Conservation (phyloP, 2,329 filamentous ascomycete genomes). For the Verticillium tricorpus region DNA sequence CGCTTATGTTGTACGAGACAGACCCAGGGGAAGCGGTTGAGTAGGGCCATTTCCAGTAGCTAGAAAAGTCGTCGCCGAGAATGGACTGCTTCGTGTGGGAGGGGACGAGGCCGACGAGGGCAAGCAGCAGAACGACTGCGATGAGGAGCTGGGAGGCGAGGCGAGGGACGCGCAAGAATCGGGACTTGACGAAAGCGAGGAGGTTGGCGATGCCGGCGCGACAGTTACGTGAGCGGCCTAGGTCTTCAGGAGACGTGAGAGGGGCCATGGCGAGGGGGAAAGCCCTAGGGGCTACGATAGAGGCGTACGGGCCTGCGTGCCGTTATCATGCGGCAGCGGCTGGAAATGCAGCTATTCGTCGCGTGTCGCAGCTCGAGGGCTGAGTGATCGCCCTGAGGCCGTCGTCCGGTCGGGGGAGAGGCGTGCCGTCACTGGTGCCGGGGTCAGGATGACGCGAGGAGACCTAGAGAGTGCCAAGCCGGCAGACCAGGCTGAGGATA, state of each 20-base stretch:
- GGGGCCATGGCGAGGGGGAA: background rate
- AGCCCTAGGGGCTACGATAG: background rate
- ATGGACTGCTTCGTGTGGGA: conserved; percentile 9
- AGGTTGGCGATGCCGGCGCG: conserved; percentile 19
- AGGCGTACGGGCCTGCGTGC: background rate
- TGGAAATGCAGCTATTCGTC: background rate
- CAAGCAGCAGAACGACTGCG: conserved; percentile 19
- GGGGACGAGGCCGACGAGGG: conserved; percentile 21
- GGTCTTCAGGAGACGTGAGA: background rate
- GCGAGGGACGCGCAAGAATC: conserved; percentile 30
- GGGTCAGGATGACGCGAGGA: too few relatives aligned
- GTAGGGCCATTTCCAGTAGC: background rate
- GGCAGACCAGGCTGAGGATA: too few relatives aligned
- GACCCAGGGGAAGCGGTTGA: conserved; percentile 11
- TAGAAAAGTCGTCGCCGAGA: conserved; percentile 2
- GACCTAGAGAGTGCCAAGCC: too few relatives aligned
- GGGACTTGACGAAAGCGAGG: conserved; percentile 35
- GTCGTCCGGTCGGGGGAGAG: too few relatives aligned
- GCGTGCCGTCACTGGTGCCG: too few relatives aligned
- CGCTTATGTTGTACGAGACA: conserved; percentile 11
- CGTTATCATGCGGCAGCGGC: background rate
- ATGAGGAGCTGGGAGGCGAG: conserved; percentile 21
- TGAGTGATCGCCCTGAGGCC: too few relatives aligned
- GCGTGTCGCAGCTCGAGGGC: too few relatives aligned
- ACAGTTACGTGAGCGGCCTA: conserved; percentile 6